These are phyloP conservation scores for Stentor coeruleus DNA, from an alignment of 73 alveolate genomes.

Conservation along the genomic window DNA sequence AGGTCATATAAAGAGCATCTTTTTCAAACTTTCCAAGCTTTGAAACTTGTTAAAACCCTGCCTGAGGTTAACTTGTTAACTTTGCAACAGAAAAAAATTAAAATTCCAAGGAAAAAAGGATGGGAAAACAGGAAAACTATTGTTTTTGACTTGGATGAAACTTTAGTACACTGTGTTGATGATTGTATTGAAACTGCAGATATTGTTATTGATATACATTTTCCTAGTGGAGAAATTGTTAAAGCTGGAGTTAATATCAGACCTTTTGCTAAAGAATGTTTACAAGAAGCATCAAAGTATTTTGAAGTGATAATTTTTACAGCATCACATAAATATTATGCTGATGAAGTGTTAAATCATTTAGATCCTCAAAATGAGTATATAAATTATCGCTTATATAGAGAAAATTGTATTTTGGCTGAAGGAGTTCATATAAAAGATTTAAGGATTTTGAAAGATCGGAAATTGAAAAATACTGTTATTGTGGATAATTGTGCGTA, in stretches of 20 bases:
- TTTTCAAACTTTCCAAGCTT: constrained; percentile 11
- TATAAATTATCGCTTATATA: neutral
- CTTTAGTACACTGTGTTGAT: constrained; percentile 13
- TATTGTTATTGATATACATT: neutral
- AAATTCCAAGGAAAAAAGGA: neutral
- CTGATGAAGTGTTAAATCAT: constrained; percentile 16
- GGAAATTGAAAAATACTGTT: neutral
- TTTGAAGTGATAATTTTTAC: constrained; percentile 4
- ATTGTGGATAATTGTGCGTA: constrained; percentile 20
- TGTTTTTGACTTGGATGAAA: constrained; percentile 19
- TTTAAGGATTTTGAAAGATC: constrained; percentile 9
- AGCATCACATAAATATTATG: constrained; percentile 3
- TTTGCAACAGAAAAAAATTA: neutral
- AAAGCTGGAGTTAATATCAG: constrained; percentile 25
- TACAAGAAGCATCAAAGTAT: constrained; percentile 7
- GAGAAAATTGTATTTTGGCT: constrained; percentile 15
- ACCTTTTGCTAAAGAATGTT: constrained; percentile 15
- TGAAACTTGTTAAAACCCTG: neutral
- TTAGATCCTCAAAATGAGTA: constrained; percentile 18
- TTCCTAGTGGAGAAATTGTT: neutral
- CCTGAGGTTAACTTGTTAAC: neutral
- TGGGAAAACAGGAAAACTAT: constrained; percentile 23
- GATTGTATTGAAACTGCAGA: neutral
- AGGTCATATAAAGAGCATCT: constrained; percentile 22
- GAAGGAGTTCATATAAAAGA: constrained; percentile 11